Evolutionary conservation across 148 eudicot genomes (phyloP).

Genomic region (Persicaria maculosa): DNA sequence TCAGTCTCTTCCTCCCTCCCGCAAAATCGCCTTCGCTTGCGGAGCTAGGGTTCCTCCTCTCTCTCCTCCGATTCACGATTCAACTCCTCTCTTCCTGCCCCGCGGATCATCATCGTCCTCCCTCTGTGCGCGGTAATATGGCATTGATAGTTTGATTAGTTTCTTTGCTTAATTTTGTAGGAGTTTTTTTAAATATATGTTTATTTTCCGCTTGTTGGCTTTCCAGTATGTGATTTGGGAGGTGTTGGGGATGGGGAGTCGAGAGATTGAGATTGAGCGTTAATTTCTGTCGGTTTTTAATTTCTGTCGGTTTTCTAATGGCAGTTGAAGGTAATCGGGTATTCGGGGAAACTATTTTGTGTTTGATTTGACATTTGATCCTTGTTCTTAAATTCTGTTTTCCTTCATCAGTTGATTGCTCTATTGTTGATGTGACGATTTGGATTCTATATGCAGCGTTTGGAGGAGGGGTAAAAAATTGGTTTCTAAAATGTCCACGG

Average conservation of each 20-base stretch:
- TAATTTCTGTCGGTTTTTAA: too few species aligned
- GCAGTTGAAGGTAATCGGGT: too few species aligned
- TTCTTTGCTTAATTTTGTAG: neutral
- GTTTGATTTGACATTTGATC: neutral
- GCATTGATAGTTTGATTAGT: neutral
- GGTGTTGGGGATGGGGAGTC: neutral
- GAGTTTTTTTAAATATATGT: neutral
- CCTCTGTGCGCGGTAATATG: neutral
- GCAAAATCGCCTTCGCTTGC: neutral
- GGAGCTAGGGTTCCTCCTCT: neutral
- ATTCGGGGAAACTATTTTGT: neutral
- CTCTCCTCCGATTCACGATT: neutral
- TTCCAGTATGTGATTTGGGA: neutral
- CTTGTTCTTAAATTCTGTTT: too few species aligned
- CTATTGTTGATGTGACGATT: neutral
- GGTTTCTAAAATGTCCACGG: slow-evolving; percentile 6
- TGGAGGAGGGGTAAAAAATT: neutral
- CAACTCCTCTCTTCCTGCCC: neutral
- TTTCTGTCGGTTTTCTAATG: too few species aligned
- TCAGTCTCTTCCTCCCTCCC: neutral
- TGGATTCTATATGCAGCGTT: neutral
- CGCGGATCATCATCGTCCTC: neutral
- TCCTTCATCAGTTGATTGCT: too few species aligned
- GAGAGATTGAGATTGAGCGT: neutral
- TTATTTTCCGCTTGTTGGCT: neutral